Evolutionary conservation across 768 basidiomycete species (phyloP).

Genomic region (Xanthoconium stramineum): DNA sequence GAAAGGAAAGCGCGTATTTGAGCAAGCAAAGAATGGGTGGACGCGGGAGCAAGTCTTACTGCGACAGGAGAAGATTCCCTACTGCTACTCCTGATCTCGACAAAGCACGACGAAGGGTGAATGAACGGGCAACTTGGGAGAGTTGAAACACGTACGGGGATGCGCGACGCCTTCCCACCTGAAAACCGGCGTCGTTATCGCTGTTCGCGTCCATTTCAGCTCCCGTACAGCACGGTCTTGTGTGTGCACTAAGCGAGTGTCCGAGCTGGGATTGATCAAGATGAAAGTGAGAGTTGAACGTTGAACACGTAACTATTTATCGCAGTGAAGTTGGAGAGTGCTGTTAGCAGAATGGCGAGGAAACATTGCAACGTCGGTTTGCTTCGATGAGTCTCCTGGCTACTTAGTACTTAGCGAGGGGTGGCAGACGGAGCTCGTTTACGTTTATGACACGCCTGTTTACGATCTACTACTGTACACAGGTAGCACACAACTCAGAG

Average conservation of each 20-base stretch:
- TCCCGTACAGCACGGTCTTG: background rate
- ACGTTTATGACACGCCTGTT: background rate
- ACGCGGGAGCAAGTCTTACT: constrained; percentile 33
- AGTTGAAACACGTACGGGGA: constrained; percentile 34
- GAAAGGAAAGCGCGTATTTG: constrained; percentile 5
- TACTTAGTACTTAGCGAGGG: background rate
- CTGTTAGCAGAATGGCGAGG: background rate
- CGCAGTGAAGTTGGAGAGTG: background rate
- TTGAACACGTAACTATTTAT: background rate
- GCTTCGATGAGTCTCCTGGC: background rate
- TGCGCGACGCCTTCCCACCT: constrained; percentile 33
- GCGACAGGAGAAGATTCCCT: constrained; percentile 51
- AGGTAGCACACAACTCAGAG: too few relatives aligned
- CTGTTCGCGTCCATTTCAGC: constrained; percentile 13
- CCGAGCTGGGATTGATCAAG: background rate
- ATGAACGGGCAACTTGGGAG: background rate
- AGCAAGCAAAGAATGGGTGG: background rate
- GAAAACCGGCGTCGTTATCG: constrained; percentile 24
- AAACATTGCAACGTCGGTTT: constrained; percentile 8
- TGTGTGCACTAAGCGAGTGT: background rate
- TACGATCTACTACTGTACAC: background rate
- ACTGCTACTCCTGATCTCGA: constrained; percentile 51
- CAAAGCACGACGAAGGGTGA: background rate
- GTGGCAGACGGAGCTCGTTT: background rate
- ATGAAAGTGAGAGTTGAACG: background rate